Evolutionary conservation across 805 yeast genomes (phyloP).

Genomic region (Metschnikowia gruessii): DNA sequence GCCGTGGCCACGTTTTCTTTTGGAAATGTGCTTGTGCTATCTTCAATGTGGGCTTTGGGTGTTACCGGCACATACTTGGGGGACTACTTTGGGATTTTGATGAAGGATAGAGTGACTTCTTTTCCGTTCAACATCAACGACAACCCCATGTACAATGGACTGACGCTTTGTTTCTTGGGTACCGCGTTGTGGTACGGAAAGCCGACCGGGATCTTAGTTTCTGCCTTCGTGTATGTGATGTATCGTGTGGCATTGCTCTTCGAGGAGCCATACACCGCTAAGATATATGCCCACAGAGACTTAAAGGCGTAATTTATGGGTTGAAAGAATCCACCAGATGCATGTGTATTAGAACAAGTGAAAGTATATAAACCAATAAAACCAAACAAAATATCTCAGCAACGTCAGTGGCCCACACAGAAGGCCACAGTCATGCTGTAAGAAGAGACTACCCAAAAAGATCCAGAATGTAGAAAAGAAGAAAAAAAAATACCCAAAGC

Average conservation of each 20-base stretch:
- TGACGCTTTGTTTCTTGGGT: conserved; percentile 85
- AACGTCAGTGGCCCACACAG: too few relatives aligned
- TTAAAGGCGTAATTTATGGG: conserved; percentile 12
- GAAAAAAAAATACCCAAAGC: background rate
- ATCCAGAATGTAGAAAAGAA: background rate
- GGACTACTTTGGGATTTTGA: conserved; percentile 94
- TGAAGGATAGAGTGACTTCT: conserved; percentile 83
- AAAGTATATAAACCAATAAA: too few relatives aligned
- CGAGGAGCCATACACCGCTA: conserved; percentile 96
- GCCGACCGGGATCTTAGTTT: conserved; percentile 79
- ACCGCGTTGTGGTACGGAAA: conserved; percentile 85
- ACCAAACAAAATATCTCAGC: too few relatives aligned
- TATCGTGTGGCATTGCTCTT: conserved; percentile 79
- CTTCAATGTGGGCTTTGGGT: conserved; percentile 91
- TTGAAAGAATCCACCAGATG: too few relatives aligned
- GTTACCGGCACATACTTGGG: conserved; percentile 96
- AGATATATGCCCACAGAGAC: conserved; percentile 77
- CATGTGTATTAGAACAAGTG: too few relatives aligned
- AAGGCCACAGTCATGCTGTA: background rate
- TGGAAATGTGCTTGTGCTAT: conserved; percentile 78
- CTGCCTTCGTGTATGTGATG: conserved; percentile 74
- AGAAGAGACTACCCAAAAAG: background rate
- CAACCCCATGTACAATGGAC: conserved; percentile 97
- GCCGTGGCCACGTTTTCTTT: conserved; percentile 56
- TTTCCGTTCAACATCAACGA: conserved; percentile 91